These are phyloP conservation scores for Talaromyces trachyspermus DNA, from an alignment of 495 filamentous ascomycete species.

Conservation along the genomic window DNA sequence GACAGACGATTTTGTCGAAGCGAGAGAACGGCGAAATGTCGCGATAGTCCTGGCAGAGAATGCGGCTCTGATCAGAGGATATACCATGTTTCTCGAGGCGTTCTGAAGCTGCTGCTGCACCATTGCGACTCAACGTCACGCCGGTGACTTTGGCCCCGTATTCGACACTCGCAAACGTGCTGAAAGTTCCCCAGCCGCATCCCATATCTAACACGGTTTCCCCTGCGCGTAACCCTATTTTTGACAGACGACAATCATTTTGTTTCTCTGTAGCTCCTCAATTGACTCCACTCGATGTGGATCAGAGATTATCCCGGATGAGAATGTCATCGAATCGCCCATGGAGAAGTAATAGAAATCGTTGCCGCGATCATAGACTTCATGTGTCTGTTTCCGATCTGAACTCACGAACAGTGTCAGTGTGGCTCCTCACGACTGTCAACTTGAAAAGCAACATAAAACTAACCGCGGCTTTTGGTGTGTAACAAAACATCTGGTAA, in stretches of 20 bases:
- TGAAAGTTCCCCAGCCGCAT: constrained; percentile 64
- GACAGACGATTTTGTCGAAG: constrained; percentile 62
- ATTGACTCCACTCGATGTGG: constrained; percentile 55
- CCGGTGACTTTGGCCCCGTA: constrained; percentile 58
- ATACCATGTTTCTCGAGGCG: constrained; percentile 51
- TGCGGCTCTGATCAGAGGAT: constrained; percentile 51
- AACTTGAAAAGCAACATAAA: not conserved
- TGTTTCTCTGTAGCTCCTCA: constrained; percentile 65
- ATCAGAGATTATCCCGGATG: constrained; percentile 60
- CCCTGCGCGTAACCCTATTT: constrained; percentile 53
- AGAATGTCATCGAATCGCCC: constrained; percentile 65
- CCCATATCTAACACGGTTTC: constrained; percentile 60
- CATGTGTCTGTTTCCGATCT: constrained; percentile 68
- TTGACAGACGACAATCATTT: constrained; percentile 60
- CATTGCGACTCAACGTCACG: constrained; percentile 61
- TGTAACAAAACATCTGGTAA: constrained; percentile 62
- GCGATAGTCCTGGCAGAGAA: constrained; percentile 62
- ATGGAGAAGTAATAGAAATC: constrained; percentile 71
- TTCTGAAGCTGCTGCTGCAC: constrained; percentile 63
- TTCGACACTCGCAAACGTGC: constrained; percentile 53
- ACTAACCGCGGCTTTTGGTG: constrained; percentile 56
- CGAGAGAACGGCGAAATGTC: constrained; percentile 53
- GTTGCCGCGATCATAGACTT: constrained; percentile 67
- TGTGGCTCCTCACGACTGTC: not conserved
- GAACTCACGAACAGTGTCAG: not conserved